Base-by-base conservation (phyloP, 2,329 filamentous ascomycete species). In the Pestalotiopsis sp. region DNA sequence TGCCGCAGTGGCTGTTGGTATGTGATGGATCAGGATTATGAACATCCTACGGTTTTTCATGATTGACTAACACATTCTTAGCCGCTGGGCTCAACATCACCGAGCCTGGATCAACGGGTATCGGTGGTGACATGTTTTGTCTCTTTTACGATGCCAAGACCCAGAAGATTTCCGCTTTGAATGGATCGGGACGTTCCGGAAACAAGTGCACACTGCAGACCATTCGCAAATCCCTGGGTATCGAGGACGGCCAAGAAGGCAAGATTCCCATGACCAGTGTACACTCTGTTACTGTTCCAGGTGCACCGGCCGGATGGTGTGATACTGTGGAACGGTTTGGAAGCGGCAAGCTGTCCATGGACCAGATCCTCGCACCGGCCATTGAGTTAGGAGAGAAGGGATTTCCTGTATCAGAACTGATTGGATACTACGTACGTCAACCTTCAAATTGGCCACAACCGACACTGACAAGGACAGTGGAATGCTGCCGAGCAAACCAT, bases 121-220 rank as follows among this genome's bases (percentile, higher is more conserved):
- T 99, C 70, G 96, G 96, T 68, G 96, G 96, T 71, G 96, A 99
- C 82, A 94, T 97, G 90, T 99, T 98, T 83, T 95, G 95, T 80
- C 89, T 98, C 45, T 98, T 90, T 85, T 98, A 95, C 83, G 89
- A 97, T 78, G 93, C 94, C 57, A 88, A 91, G 74, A 93, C 91
- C 0, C 92, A 92, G 77, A 92, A 92, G 71, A 91, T 98, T 9
- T 91, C 90, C 67, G 93, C 94, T 11, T 84, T 98, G 80, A 99
- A 99, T 80, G 96, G 95, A 23, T 98, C 95, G 1, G 96, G 96
- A n/a, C 90, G 96, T 36, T 89, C 94, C 3, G 90, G 93, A 4
- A 85, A 82, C 65, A 89, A 91, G 49, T 90, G 83, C 71, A 92
- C 90, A 0, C 85, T 97, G 0, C 91, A 94, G 66, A 86, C 84